Percentiles rank a stretch among this genome's conserved stretches.
Evolutionary conservation across 1,139 yeast species (phyloP).

Genomic region (Geotrichum citri-aurantii): DNA sequence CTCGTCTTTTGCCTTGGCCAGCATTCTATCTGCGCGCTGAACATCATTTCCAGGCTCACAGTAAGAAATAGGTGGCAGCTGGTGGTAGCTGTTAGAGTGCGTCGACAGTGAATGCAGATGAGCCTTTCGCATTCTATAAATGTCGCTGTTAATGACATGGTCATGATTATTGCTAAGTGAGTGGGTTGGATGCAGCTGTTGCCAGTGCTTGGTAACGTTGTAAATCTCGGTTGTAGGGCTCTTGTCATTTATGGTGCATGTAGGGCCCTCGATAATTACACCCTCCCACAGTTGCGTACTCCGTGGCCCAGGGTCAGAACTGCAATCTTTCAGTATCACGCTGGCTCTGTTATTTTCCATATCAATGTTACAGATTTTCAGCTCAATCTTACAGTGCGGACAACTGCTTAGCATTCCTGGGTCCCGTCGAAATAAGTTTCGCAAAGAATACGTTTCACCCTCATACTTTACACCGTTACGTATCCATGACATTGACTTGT

Average conservation of each 20-base stretch:
- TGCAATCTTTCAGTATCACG: not conserved
- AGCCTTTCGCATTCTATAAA: not conserved
- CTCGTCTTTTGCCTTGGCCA: not conserved
- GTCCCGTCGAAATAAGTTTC: not conserved
- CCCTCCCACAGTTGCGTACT: conserved; percentile 3
- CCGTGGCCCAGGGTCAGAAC: not conserved
- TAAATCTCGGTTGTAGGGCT: not conserved
- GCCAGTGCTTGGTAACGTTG: conserved; percentile 11
- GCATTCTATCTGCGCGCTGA: not conserved
- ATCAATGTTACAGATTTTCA: conserved; percentile 3
- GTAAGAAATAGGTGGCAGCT: not conserved
- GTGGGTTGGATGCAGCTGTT: conserved; percentile 8
- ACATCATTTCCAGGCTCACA: not conserved
- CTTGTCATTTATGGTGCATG: not conserved
- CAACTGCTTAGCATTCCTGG: not conserved
- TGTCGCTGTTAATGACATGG: not conserved
- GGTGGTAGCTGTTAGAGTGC: not conserved
- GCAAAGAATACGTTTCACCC: not conserved
- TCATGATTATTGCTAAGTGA: conserved; percentile 2
- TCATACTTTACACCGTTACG: not conserved
- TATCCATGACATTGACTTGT: conserved; percentile 1
- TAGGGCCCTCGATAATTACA: conserved; percentile 4
- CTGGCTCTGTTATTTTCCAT: not conserved
- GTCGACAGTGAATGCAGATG: not conserved
- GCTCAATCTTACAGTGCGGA: not conserved